Evolutionary conservation across 2,329 filamentous ascomycete genomes (phyloP).

Genomic region (Basipetospora chlamydospora): DNA sequence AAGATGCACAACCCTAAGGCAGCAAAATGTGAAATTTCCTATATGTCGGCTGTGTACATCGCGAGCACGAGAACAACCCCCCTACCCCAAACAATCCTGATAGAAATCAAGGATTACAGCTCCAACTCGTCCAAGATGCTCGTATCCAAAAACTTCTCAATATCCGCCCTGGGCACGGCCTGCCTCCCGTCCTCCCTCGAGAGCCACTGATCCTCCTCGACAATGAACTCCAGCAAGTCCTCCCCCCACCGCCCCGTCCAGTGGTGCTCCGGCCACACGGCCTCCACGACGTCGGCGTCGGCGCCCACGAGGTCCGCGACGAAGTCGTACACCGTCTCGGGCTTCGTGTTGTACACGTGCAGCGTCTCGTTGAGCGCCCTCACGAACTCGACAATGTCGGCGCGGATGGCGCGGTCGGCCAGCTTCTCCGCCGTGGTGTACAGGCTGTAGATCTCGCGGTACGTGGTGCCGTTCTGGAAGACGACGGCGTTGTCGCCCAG

Average conservation of each 20-base stretch:
- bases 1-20: no score
- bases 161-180: slow-evolving; percentile 1
- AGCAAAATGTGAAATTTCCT: no score
- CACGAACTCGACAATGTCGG: slow-evolving; percentile 8
- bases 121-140: slow-evolving; percentile 7
- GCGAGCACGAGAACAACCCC: no score
- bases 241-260: slow-evolving; percentile 6
- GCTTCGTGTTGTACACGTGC: slow-evolving; percentile 4
- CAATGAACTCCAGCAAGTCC: slow-evolving; percentile 6
- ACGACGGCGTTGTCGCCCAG: slow-evolving; percentile 5
- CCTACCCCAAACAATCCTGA: no score
- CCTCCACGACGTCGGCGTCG: slow-evolving; percentile 3
- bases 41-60: no score
- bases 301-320: slow-evolving; percentile 3
- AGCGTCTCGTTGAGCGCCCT: slow-evolving; percentile 4
- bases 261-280: slow-evolving; percentile 5
- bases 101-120: no score
- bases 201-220: slow-evolving; percentile 6
- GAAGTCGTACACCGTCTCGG: slow-evolving; percentile 1
- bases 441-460: slow-evolving; percentile 7
- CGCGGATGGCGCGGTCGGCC: slow-evolving; percentile 3
- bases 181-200: slow-evolving; percentile 3
- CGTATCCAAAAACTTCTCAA: slow-evolving; percentile 6
- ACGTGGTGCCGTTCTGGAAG: slow-evolving; percentile 7
- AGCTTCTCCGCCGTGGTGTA: slow-evolving; percentile 7